Evolutionary conservation across 1,284 basidiomycete species (phyloP).

Genomic region (Uromyces viciae-fabae): DNA sequence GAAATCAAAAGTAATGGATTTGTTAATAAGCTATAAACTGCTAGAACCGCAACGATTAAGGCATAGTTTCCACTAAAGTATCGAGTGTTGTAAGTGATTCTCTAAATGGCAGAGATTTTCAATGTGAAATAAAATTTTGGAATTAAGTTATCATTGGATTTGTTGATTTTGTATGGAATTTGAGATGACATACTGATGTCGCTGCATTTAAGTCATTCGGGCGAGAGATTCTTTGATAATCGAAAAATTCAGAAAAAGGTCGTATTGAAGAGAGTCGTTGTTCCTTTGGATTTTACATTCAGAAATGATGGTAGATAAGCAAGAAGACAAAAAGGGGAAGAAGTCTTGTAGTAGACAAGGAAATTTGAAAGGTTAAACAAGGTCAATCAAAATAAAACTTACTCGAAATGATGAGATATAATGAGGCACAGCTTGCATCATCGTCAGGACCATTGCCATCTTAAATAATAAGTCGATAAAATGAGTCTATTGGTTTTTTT

Average conservation of each 20-base stretch:
- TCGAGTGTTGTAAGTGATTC: slow-evolving; percentile 85
- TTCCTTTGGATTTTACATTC: slow-evolving; percentile 62
- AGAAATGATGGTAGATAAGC: too few species aligned
- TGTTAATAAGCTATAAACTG: slow-evolving; percentile 82
- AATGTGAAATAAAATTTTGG: not conserved
- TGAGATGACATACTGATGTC: slow-evolving; percentile 50
- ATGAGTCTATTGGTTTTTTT: not conserved
- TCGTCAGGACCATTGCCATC: slow-evolving; percentile 31
- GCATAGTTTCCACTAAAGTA: slow-evolving; percentile 73
- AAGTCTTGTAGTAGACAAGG: not conserved
- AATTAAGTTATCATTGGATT: not conserved
- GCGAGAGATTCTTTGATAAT: slow-evolving; percentile 77
- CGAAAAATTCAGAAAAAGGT: slow-evolving; percentile 72
- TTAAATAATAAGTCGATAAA: too few species aligned
- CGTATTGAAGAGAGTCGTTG: slow-evolving; percentile 77
- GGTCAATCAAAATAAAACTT: not conserved
- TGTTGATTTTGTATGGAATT: not conserved
- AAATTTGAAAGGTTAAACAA: not conserved
- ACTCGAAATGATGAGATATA: slow-evolving; percentile 40
- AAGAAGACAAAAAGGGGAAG: not conserved
- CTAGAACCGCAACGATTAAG: slow-evolving; percentile 72
- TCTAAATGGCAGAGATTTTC: slow-evolving; percentile 48
- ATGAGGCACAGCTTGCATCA: slow-evolving; percentile 29
- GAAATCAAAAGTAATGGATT: slow-evolving; percentile 77
- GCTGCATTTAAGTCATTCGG: slow-evolving; percentile 63